Evolutionary conservation across 495 filamentous ascomycete species (phyloP), one percentile per base, ranked within the genome.

Genomic region (Glonium stellatum): DNA sequence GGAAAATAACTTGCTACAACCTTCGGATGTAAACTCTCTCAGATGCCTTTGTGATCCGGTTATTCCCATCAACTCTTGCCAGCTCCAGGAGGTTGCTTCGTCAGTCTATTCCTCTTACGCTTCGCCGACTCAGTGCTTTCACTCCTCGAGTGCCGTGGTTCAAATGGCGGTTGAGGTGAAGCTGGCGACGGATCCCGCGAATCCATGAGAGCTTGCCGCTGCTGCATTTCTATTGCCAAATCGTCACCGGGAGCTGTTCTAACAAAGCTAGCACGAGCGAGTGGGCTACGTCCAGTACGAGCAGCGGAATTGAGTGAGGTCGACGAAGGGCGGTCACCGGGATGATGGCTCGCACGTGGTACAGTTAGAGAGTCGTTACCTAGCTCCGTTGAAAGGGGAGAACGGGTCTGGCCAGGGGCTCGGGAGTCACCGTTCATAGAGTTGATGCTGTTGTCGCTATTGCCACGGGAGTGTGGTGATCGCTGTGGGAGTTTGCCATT

Each of bases 211-310:
- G 54, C 54, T 46, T 58, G 63, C 41, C 63, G 63, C 31, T 64
- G 55, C 36, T 69, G 60, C 27, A 69, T 23, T 52, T 69, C 67
- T 41, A 67, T 61, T 37, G 60, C 64, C 13, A 59, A 11, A 25
- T 61, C 60, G 41, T 64, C 60, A 21, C 59, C 60, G 4, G 58
- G 56, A 1, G 67, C 67, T 2, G 66, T 69, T 22, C 64, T 48
- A 9, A 68, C 63, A 49, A 72, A 74, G 57, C 70, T 74, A 23
- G 56, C 54, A 15, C 72, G 59, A 23, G 71, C 67, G 13, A 74
- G 67, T 1, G 72, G 72, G 54, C 67, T 70, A 4, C 61, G 53
- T 13, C 67, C 69, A 4, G 22, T 47, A 25, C 62, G 61, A 0
- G 41, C 27, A 22, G 25, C 58, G 19, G 59, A 31, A 1, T 54